Base-by-base conservation (phyloP, 1,139 yeast genomes). In the Taphrina populina region DNA sequence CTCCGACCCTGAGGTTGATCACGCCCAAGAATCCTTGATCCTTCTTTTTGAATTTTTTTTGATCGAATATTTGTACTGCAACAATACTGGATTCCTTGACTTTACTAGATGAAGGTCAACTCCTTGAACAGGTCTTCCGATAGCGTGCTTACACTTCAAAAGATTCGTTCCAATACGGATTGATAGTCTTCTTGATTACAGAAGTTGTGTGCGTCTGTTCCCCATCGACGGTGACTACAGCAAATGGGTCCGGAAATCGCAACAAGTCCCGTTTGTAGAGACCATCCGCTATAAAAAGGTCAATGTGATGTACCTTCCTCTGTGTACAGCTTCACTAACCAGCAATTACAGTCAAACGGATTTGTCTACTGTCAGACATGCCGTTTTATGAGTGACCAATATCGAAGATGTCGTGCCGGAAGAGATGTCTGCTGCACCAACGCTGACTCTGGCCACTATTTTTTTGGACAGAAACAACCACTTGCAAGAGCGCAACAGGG, bases 11-110 rank as follows among this genome's bases (percentile, higher is more conserved):
- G 54, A 92, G 80, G 71, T 92, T 94, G 59, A 94, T 94, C 19
- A 92, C 98, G 59, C 99, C 99, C 54, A 92, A 75, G 65, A 92
- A 92, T n/a, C 98, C 98, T 71, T 92, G 98, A 69, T 92, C 98
- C 78, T 88, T 90, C 82, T 88, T 88, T 70, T 92, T 92, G 74
- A 92, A 92, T 71, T 92, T 92, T 69, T 88, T 90, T 70, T 90
- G 97, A 70, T 92, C 98, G 71, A 94, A 92, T 13, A 92, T 94
- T 70, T 92, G 98, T 61, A 92, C 82, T 6, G 94, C 95, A 58
- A 92, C 75, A 44, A 90, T 87, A 17, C 95, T 84, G 64, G 86
- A 85, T 65, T 88, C 96, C 62, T 77, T 78, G 26, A 92, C 94
- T 63, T 80, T 82, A 68, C 66, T 63, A 27, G 13, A 36, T 30